Evolutionary conservation across 345 rosid genomes (phyloP).

Genomic region (Salix exigua): DNA sequence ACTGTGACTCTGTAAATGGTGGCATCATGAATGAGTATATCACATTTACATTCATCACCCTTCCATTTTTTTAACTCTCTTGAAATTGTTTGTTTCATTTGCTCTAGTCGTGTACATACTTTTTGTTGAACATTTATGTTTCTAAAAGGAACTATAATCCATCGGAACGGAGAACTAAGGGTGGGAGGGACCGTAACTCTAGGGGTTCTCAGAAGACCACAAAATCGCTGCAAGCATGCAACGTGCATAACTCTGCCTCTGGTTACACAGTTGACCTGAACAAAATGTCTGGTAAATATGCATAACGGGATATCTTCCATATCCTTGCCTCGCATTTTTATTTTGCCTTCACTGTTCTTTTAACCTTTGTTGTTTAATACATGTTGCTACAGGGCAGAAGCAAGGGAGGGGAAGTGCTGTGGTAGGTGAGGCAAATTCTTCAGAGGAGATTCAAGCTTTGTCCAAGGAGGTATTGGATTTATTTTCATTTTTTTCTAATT

Average conservation of each 20-base stretch:
- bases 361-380: conserved; percentile 8
- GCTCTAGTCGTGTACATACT: neutral
- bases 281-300: conserved; percentile 39
- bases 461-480: conserved; percentile 67
- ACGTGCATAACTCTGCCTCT: conserved; percentile 39
- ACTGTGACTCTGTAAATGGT: conserved; percentile 92
- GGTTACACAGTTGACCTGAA: conserved; percentile 25
- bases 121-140: neutral
- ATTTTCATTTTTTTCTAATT: conserved; percentile 1
- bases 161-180: conserved; percentile 73
- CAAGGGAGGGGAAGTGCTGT: conserved; percentile 40
- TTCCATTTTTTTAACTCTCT: neutral
- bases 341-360: neutral
- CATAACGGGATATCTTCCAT: neutral
- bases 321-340: neutral
- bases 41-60: neutral
- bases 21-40: conserved; percentile 93
- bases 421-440: conserved; percentile 40
- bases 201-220: conserved; percentile 56
- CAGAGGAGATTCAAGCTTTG: conserved; percentile 53
- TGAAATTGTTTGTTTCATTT: neutral
- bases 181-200: conserved; percentile 56
- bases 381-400: conserved; percentile 47
- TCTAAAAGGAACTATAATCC: conserved; percentile 79
- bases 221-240: conserved; percentile 75